phyloP scores from a whole-genome alignment of 164 flowering plant genomes.

The Piper longum region DNA sequence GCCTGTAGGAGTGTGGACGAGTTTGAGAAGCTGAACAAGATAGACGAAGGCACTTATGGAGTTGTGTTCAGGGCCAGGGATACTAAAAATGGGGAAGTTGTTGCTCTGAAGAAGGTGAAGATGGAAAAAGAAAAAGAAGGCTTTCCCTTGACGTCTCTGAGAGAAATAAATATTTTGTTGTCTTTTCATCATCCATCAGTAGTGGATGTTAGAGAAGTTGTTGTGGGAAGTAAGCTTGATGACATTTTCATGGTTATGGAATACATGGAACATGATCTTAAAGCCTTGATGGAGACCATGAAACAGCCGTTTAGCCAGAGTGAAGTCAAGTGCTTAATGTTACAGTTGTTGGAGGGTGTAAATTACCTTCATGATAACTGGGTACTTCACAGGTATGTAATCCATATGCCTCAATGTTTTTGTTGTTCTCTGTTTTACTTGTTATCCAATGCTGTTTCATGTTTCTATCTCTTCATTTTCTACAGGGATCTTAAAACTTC shows the following conservation, averaged over 20 bases:
- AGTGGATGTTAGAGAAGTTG: conserved; percentile 64
- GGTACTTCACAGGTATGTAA: conserved; percentile 43
- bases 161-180: conserved; percentile 64
- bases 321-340: conserved; percentile 68
- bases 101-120: conserved; percentile 74
- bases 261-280: conserved; percentile 72
- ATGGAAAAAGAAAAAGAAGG: conserved; percentile 48
- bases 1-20: conserved; percentile 52
- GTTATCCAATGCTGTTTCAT: neutral
- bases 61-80: conserved; percentile 60
- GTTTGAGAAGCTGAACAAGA: conserved; percentile 49
- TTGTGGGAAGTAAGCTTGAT: conserved; percentile 31
- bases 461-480: neutral
- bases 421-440: neutral
- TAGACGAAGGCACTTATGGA: conserved; percentile 73
- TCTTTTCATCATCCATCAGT: conserved; percentile 55
- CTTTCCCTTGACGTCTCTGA: conserved; percentile 54
- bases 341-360: conserved; percentile 66
- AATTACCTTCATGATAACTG: conserved; percentile 70
- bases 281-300: conserved; percentile 41
- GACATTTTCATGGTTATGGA: conserved; percentile 69
- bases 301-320: conserved; percentile 55
- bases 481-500: conserved; percentile 68
- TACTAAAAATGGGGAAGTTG: conserved; percentile 47
- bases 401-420: neutral